These are phyloP conservation scores for Mastigamoeba balamuthi DNA, from an alignment of 78 protist genomes.

Conservation along the genomic window DNA sequence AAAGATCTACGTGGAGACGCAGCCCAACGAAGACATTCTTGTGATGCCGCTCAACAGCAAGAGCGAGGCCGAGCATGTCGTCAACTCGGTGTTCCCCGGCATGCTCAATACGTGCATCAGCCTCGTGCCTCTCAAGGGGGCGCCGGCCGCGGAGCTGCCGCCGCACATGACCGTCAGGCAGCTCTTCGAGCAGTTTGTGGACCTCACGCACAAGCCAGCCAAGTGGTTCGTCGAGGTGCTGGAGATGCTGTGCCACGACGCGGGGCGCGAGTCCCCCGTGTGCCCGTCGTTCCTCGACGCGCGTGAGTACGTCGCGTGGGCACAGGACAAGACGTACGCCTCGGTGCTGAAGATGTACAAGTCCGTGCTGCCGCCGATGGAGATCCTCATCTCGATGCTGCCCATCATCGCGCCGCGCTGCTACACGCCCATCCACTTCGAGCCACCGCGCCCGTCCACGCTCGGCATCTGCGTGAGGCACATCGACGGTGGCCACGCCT, in stretches of 20 bases:
- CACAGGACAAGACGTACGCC: too few species aligned
- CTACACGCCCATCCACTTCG: neutral
- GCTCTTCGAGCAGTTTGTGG: neutral
- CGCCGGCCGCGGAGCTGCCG: neutral
- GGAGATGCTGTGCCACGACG: too few species aligned
- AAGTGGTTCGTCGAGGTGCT: neutral
- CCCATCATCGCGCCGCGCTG: neutral
- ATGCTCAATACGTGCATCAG: neutral
- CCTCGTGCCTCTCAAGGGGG: neutral
- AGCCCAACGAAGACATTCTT: too few species aligned
- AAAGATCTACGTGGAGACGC: too few species aligned
- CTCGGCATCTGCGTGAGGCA: neutral
- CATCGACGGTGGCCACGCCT: neutral
- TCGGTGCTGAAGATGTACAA: neutral
- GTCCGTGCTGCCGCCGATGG: neutral
- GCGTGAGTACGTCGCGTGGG: too few species aligned
- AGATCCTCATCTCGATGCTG: neutral
- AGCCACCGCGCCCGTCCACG: neutral
- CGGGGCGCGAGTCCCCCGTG: too few species aligned
- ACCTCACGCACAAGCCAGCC: neutral
- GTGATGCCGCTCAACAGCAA: too few species aligned
- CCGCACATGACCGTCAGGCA: neutral
- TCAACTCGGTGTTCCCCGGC: neutral
- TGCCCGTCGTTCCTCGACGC: too few species aligned
- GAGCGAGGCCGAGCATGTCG: neutral